Conservation (phyloP, 2,329 filamentous ascomycete genomes). For the Fusarium solani-melongenae region DNA sequence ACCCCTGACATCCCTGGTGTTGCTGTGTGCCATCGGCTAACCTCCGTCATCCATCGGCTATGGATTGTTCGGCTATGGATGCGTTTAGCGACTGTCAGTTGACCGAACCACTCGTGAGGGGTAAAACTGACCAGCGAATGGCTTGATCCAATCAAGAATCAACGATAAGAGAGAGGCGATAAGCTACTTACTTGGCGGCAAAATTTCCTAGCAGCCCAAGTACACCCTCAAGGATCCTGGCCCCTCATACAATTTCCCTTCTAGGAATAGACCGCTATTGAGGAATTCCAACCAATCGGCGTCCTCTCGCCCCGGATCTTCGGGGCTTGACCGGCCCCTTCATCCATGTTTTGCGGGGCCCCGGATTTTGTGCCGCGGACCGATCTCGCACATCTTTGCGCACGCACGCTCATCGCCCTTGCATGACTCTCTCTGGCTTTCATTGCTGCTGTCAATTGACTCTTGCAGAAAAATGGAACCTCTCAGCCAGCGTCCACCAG, state of each 20-base stretch:
- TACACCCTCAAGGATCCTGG: background rate
- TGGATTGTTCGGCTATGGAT: background rate
- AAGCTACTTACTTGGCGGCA: background rate
- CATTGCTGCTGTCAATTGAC: background rate
- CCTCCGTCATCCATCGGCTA: background rate
- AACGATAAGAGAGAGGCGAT: background rate
- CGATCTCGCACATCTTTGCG: background rate
- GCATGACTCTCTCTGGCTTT: background rate
- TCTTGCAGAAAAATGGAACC: background rate
- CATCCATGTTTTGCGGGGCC: background rate
- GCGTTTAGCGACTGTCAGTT: background rate
- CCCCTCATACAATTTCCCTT: background rate
- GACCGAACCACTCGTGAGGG: background rate
- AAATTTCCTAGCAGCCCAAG: background rate
- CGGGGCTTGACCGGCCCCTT: background rate
- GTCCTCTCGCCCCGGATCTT: background rate
- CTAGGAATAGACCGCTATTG: background rate
- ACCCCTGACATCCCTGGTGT: background rate
- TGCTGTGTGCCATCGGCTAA: background rate
- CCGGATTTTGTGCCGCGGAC: background rate
- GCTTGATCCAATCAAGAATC: accelerated
- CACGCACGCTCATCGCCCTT: background rate
- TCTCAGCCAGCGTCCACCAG: background rate
- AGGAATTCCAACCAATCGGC: background rate
- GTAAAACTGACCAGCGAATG: background rate